A percentile compares a stretch with the other conserved stretches of the same genome.
These are phyloP conservation scores for Penicillium salamii DNA, from an alignment of 495 filamentous ascomycete species.

Conservation along the genomic window DNA sequence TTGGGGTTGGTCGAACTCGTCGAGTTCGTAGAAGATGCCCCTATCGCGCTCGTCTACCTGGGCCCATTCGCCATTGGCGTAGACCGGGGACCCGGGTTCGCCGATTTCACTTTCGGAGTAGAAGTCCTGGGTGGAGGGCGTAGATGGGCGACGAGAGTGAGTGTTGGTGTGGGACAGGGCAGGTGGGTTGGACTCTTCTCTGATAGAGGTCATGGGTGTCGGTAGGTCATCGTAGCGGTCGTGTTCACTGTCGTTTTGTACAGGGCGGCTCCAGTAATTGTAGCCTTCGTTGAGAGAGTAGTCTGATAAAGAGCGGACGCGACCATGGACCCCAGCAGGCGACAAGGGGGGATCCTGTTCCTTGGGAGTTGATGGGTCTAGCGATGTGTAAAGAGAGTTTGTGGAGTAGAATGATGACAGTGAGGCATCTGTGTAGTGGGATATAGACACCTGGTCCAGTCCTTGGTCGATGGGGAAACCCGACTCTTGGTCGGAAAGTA, in stretches of 20 bases:
- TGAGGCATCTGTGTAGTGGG: constrained; percentile 29
- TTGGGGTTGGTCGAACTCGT: background rate
- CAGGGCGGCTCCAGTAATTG: constrained; percentile 14
- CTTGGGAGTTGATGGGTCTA: constrained; percentile 17
- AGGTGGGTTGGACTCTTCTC: constrained; percentile 9
- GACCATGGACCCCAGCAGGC: constrained; percentile 21
- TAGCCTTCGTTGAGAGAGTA: constrained; percentile 15
- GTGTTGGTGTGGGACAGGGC: constrained; percentile 3
- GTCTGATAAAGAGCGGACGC: constrained; percentile 23
- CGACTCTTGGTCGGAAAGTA: constrained; percentile 26
- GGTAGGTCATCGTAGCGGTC: constrained; percentile 14
- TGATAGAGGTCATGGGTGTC: constrained; percentile 29
- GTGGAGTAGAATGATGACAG: constrained; percentile 26
- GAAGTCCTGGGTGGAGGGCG: constrained; percentile 23
- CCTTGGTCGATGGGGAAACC: constrained; percentile 19
- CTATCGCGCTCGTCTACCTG: constrained; percentile 26
- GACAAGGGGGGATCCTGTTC: constrained; percentile 18
- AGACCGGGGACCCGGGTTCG: constrained; percentile 37
- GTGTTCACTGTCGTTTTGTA: constrained; percentile 8
- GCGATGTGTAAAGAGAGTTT: constrained; percentile 18
- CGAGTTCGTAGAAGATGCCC: constrained; percentile 19
- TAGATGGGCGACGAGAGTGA: constrained; percentile 13
- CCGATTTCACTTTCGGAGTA: constrained; percentile 32
- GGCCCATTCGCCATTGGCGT: constrained; percentile 30
- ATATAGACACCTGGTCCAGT: constrained; percentile 22